Evolutionary conservation across 2,329 filamentous ascomycete species (phyloP).

Genomic region (Diaporthe sp.): DNA sequence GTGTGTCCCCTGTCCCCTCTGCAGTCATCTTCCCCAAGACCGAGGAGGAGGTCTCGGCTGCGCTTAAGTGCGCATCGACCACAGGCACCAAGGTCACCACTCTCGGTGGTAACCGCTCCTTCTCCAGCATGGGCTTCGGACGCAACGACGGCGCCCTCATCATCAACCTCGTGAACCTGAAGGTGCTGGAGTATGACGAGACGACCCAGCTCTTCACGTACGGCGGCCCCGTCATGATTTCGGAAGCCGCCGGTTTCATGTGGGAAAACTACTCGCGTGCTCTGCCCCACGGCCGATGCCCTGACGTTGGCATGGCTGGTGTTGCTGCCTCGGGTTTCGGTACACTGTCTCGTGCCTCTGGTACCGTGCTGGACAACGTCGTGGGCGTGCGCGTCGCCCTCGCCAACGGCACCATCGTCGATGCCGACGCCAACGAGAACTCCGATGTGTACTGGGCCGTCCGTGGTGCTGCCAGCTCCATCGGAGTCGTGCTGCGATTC

Average conservation of each 20-base stretch:
- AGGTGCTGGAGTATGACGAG: constrained; percentile 28
- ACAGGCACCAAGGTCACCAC: constrained; percentile 33
- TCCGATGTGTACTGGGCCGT: constrained; percentile 27
- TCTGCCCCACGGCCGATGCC: constrained; percentile 31
- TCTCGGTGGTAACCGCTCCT: constrained; percentile 35
- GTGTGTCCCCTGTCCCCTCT: constrained; percentile 8
- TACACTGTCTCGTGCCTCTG: constrained; percentile 19
- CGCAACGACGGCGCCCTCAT: constrained; percentile 33
- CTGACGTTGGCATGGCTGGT: constrained; percentile 32
- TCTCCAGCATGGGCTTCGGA: constrained; percentile 37
- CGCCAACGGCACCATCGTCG: constrained; percentile 29
- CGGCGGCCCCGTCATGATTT: constrained; percentile 34
- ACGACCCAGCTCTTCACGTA: constrained; percentile 25
- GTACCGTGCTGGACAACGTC: constrained; percentile 33
- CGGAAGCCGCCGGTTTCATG: constrained; percentile 18
- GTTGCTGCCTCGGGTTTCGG: constrained; percentile 32
- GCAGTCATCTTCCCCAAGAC: constrained; percentile 31
- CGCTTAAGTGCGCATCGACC: constrained; percentile 12
- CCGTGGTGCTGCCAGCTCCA: constrained; percentile 31
- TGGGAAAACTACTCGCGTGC: constrained; percentile 26
- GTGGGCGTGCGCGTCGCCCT: constrained; percentile 27
- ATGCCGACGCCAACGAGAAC: constrained; percentile 26
- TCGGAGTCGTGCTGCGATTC: constrained; percentile 30
- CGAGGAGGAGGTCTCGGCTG: constrained; percentile 22
- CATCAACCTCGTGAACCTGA: constrained; percentile 29